Conservation (phyloP, 805 yeast species). For the Aciculoconidium aculeatum region DNA sequence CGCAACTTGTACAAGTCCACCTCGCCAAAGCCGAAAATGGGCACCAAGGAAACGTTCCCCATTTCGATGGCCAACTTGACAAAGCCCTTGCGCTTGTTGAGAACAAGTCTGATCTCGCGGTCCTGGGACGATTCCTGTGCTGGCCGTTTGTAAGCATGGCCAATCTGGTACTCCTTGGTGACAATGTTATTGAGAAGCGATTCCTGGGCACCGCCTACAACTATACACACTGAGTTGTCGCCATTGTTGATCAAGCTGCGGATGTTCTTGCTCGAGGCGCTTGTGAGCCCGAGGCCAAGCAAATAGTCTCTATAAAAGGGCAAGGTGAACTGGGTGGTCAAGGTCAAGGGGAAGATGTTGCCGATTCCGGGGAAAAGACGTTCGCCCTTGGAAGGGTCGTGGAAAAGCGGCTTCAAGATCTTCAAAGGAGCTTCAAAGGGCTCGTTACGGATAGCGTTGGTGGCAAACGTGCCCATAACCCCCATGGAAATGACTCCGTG, state of each 20-base stretch:
- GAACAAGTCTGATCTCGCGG: constrained; percentile 60
- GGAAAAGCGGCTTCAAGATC: constrained; percentile 31
- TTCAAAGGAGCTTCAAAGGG: constrained; percentile 33
- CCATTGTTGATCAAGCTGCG: constrained; percentile 52
- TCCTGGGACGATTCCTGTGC: constrained; percentile 22
- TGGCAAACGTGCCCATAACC: constrained; percentile 75
- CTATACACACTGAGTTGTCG: constrained; percentile 77
- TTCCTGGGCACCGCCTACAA: constrained; percentile 95
- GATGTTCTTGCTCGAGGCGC: constrained; percentile 75
- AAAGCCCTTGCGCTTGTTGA: constrained; percentile 80
- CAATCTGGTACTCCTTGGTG: constrained; percentile 25
- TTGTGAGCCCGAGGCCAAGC: constrained; percentile 72
- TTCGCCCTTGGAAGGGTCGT: constrained; percentile 68
- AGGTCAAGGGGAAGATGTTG: constrained; percentile 67
- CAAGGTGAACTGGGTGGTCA: constrained; percentile 73
- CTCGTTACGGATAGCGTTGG: constrained; percentile 42
- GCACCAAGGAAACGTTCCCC: constrained; percentile 77
- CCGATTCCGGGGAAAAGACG: constrained; percentile 77
- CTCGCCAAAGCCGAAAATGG: constrained; percentile 89
- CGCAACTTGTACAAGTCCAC: constrained; percentile 49
- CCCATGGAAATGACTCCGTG: constrained; percentile 96
- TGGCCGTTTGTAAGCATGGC: constrained; percentile 26
- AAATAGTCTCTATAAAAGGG: constrained; percentile 88
- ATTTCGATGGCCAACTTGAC: constrained; percentile 77
- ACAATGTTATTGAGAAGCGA: constrained; percentile 51